These are phyloP conservation scores for Gnaphalium uliginosum DNA, from an alignment of 129 eudicot species.

Conservation along the genomic window DNA sequence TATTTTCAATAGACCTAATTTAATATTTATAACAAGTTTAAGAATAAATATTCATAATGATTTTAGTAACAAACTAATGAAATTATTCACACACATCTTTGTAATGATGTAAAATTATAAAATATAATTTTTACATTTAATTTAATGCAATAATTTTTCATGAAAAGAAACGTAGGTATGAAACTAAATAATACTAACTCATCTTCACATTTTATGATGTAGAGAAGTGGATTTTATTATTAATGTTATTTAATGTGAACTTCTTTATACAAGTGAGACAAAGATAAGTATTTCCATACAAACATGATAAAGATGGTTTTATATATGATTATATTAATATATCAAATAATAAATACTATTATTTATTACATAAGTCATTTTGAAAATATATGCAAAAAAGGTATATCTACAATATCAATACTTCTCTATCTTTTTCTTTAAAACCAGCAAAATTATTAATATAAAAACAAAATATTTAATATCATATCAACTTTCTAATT, in stretches of 20 bases:
- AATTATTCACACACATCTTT: background rate
- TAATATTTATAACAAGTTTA: too few relatives aligned
- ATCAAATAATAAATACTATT: too few relatives aligned
- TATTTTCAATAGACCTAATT: too few relatives aligned
- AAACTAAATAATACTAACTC: background rate
- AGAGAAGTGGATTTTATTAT: too few relatives aligned
- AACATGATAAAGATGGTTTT: too few relatives aligned
- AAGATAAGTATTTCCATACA: too few relatives aligned
- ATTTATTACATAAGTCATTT: too few relatives aligned
- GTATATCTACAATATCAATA: background rate
- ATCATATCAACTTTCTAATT: slow-evolving; percentile 18
- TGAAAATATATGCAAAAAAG: too few relatives aligned
- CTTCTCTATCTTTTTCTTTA: background rate
- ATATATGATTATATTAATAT: too few relatives aligned
- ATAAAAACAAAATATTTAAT: slow-evolving; percentile 18
- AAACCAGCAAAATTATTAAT: slow-evolving; percentile 5
- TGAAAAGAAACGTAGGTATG: background rate
- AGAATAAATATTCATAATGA: too few relatives aligned
- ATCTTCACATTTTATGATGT: background rate
- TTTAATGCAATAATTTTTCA: background rate
- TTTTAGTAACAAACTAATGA: background rate
- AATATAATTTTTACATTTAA: background rate
- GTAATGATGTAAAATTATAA: background rate
- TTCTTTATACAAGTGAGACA: background rate
- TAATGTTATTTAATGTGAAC: too few relatives aligned